Evolutionary conservation across 1,139 yeast species (phyloP), one percentile per base, ranked within the genome.

Genomic region (Diutina rugosa): DNA sequence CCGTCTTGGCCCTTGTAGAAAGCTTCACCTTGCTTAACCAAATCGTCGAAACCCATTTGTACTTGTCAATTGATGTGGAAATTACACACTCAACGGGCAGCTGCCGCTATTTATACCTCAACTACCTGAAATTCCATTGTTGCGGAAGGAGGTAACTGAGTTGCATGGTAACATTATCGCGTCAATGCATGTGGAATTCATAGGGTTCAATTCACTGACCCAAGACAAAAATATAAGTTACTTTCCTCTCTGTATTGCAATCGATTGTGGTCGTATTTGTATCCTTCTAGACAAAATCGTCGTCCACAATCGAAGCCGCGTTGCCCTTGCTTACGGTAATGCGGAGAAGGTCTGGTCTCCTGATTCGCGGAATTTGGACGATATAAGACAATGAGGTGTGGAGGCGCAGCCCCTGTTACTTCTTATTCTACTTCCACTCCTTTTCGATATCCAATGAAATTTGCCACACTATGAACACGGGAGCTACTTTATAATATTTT

Each of bases 11-110:
- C 53, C 26, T 32, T 49, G 53, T 49, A 49, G 14, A 49, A 9
- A 30, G 53, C 41, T 32, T 49, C 53, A 18, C 53, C 53, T 32
- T 49, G 41, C 28, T 49, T 49, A 30, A 49, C 16, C 26, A 49
- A 32, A 18, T 49, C 53, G 21, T 49, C 53, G 28, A 49, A 49
- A 49, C 44, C 53, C 53, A 49, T 49, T n/a, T n/a, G 18, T 44
- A 44, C 1, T 7, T 44, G 26, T 44, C 46, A 44, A 32, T 30
- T 49, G 53, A 4, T n/a, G n/a, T 32, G 30, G 10, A 49, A 32
- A 8, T 8, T 35, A 12, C 10, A 7, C 14, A 21, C 10, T 35
- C n/a, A 14, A 1, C 41, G 41, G 2, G 14, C n/a, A 5, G 10
- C 14, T 5, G 41, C 41, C 41, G 41, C 10, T 35, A 35, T 35